These are phyloP conservation scores for Mariannaea elegans DNA, from an alignment of 2,329 filamentous ascomycete genomes.

Conservation along the genomic window DNA sequence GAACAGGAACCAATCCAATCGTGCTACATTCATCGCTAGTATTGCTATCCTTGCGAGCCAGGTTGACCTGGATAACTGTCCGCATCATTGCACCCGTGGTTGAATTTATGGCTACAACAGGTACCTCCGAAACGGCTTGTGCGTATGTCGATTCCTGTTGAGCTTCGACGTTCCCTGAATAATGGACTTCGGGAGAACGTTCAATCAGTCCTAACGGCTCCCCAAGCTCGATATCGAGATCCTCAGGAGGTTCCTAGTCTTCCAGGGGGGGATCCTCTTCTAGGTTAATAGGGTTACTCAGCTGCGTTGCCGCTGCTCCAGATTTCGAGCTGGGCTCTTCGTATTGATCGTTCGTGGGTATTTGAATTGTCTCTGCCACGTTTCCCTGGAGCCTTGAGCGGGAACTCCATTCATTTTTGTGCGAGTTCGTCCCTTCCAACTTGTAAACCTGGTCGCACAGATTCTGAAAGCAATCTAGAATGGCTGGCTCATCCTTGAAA, in stretches of 20 bases:
- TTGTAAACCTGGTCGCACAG: conserved; percentile 55
- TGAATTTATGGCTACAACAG: not conserved
- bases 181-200: not conserved
- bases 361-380: not conserved
- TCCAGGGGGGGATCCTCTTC: conserved; percentile 2
- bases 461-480: conserved; percentile 57
- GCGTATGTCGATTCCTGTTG: not conserved
- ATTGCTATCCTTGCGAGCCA: conserved; percentile 44
- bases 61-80: conserved; percentile 43
- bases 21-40: conserved; percentile 40
- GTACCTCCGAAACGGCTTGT: not conserved
- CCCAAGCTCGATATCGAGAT: conserved; percentile 19
- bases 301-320: not conserved
- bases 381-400: not conserved
- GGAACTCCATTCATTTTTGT: not conserved
- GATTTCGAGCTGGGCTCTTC: not conserved
- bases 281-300: not conserved
- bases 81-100: conserved; percentile 37
- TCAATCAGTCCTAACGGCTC: conserved; percentile 9
- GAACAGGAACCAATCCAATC: conserved; percentile 35
- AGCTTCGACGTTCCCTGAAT: not conserved
- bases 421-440: not conserved
- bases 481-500: conserved; percentile 63
- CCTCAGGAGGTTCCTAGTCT: conserved; percentile 21
- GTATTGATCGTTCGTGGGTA: not conserved